Conservation (phyloP, 768 basidiomycete species). For the Aureoboletus auriporus region DNA sequence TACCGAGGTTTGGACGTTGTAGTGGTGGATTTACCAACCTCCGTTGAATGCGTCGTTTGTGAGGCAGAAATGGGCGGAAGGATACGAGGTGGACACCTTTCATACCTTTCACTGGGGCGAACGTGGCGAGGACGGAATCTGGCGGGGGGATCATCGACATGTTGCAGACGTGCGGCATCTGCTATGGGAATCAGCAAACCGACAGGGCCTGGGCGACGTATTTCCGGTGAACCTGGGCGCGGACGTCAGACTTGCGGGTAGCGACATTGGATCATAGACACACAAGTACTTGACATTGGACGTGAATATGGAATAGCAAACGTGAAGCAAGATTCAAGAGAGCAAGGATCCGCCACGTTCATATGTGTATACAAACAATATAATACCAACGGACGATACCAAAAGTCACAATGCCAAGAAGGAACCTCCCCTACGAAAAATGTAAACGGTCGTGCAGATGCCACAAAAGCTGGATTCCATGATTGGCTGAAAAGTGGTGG, state of each 20-base stretch:
- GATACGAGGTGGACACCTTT: conserved; percentile 48
- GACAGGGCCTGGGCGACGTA: conserved; percentile 31
- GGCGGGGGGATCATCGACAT: conserved; percentile 32
- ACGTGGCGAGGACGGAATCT: conserved; percentile 28
- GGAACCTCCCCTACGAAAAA: conserved; percentile 17
- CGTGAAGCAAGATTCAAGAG: background rate
- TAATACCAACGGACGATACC: conserved; percentile 3
- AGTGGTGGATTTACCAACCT: conserved; percentile 48
- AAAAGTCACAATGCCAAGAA: background rate
- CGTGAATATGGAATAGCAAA: background rate
- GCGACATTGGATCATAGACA: background rate
- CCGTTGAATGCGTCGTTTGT: conserved; percentile 46
- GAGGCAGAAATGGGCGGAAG: conserved; percentile 41
- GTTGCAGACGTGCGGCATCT: conserved; percentile 36
- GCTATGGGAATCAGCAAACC: conserved; percentile 34
- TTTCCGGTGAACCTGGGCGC: conserved; percentile 17
- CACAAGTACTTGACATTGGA: no score
- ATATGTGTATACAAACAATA: background rate
- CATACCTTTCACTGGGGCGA: conserved; percentile 52
- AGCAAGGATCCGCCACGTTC: background rate
- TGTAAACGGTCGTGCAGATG: conserved; percentile 23
- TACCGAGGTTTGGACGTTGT: background rate
- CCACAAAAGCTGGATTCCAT: conserved; percentile 25
- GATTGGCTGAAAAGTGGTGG: conserved; percentile 13
- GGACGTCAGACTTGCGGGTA: background rate